These are phyloP conservation scores for Physaria fendleri DNA, from an alignment of 345 rosid genomes.

Conservation along the genomic window DNA sequence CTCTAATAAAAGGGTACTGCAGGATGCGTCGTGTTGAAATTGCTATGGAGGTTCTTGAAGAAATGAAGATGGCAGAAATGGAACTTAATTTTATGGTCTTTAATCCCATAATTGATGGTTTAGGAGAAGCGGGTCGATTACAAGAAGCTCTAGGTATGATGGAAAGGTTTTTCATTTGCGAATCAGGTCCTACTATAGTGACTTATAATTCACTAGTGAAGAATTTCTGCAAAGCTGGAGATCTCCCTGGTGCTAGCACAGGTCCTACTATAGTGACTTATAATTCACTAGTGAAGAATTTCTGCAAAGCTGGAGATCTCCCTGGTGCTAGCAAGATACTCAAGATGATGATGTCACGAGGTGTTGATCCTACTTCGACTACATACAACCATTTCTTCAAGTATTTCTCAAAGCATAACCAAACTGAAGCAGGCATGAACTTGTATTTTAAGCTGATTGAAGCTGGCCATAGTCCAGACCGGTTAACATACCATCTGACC, in stretches of 20 bases:
- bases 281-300: slow-evolving; percentile 74
- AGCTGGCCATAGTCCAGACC: slow-evolving; percentile 63
- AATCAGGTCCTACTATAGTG: slow-evolving; percentile 59
- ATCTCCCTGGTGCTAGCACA: slow-evolving; percentile 60
- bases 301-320: slow-evolving; percentile 68
- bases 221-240: slow-evolving; percentile 68
- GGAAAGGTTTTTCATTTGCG: slow-evolving; percentile 58
- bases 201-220: slow-evolving; percentile 79
- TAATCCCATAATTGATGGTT: slow-evolving; percentile 71
- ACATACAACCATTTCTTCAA: slow-evolving; percentile 78
- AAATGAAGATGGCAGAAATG: slow-evolving; percentile 60
- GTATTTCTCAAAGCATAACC: slow-evolving; percentile 48
- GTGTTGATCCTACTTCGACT: slow-evolving; percentile 56
- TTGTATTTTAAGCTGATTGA: slow-evolving; percentile 69
- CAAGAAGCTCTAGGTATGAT: slow-evolving; percentile 61
- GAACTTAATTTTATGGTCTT: slow-evolving; percentile 50
- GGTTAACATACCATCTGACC: slow-evolving; percentile 66
- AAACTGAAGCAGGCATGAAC: slow-evolving; percentile 70
- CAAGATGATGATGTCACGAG: slow-evolving; percentile 67
- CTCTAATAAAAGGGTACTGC: slow-evolving; percentile 79
- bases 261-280: slow-evolving; percentile 71
- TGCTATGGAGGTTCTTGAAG: slow-evolving; percentile 58
- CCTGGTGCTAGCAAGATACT: slow-evolving; percentile 63
- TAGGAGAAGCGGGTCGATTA: slow-evolving; percentile 70
- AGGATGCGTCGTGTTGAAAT: slow-evolving; percentile 55